Conservation (phyloP, 129 eudicot genomes). For the Flaveria trinervia region DNA sequence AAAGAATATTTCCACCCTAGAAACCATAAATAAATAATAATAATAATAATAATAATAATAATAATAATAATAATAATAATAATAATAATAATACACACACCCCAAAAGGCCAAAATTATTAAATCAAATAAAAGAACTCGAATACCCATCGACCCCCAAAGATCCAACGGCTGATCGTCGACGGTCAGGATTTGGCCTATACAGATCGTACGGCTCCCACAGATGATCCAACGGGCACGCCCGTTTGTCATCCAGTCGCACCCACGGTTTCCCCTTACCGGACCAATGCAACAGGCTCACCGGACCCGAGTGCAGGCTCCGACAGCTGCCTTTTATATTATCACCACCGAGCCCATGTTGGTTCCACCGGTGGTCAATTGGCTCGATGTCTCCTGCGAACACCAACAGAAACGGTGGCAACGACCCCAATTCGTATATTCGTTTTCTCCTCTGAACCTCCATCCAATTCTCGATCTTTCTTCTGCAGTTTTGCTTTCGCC, state of each 20-base stretch:
- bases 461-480: constrained; percentile 75
- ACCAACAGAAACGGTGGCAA: constrained; percentile 79
- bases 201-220: constrained; percentile 94
- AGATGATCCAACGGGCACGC: constrained; percentile 94
- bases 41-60: too few relatives aligned
- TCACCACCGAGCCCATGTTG: constrained; percentile 96
- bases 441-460: constrained; percentile 65
- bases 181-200: constrained; percentile 30
- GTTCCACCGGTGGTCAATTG: constrained; percentile 84
- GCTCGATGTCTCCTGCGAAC: constrained; percentile 78
- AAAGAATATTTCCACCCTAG: constrained; percentile 46
- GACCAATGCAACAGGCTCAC: constrained; percentile 93
- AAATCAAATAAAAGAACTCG: constrained; percentile 46
- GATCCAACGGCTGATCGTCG: constrained; percentile 39
- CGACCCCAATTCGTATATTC: constrained; percentile 87
- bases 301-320: constrained; percentile 82
- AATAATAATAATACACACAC: too few relatives aligned
- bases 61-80: not conserved
- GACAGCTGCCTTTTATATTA: constrained; percentile 82
- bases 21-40: not conserved
- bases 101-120: not conserved
- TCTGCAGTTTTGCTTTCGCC: constrained; percentile 64
- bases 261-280: constrained; percentile 98
- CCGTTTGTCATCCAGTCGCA: constrained; percentile 67
- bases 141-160: constrained; percentile 44